Conservation (phyloP, 768 basidiomycete species). For the Lactifluus volemus region DNA sequence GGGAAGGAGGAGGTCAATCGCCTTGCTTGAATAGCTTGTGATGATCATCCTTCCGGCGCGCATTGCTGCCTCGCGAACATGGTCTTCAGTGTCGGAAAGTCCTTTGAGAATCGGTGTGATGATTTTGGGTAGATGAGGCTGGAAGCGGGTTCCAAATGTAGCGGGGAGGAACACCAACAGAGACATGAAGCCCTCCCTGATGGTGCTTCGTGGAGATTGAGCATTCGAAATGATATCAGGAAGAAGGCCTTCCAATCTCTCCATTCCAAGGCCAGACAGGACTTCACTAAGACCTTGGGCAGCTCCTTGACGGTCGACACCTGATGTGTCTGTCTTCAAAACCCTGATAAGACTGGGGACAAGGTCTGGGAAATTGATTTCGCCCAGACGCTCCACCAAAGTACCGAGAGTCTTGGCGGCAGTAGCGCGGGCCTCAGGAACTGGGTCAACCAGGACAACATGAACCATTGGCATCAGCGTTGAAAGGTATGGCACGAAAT, state of each 20-base stretch:
- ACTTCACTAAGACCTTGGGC: constrained; percentile 97
- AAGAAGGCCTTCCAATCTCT: constrained; percentile 85
- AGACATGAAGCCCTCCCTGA: constrained; percentile 98
- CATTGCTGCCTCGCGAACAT: constrained; percentile 96
- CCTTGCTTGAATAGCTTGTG: constrained; percentile 83
- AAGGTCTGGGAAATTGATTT: constrained; percentile 89
- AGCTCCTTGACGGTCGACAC: constrained; percentile 95
- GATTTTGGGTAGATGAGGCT: constrained; percentile 92
- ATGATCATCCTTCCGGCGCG: constrained; percentile 98
- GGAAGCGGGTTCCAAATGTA: constrained; percentile 94
- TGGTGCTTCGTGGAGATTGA: constrained; percentile 79
- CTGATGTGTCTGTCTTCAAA: constrained; percentile 86
- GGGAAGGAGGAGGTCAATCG: constrained; percentile 88
- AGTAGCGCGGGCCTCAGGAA: constrained; percentile 94
- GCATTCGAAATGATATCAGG: constrained; percentile 93
- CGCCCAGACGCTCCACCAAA: constrained; percentile 93
- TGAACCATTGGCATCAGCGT: constrained; percentile 87
- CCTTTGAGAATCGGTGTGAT: constrained; percentile 88
- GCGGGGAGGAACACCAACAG: constrained; percentile 91
- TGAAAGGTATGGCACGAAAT: constrained; percentile 91
- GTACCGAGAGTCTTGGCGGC: constrained; percentile 95
- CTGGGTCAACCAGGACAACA: constrained; percentile 88
- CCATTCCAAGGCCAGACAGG: constrained; percentile 94
- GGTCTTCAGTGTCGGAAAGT: constrained; percentile 87
- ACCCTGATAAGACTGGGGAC: constrained; percentile 83